A percentile compares a stretch with the other conserved stretches of the same genome.
These are phyloP conservation scores for Sonneratia caseolaris DNA, from an alignment of 345 rosid species.

Conservation along the genomic window DNA sequence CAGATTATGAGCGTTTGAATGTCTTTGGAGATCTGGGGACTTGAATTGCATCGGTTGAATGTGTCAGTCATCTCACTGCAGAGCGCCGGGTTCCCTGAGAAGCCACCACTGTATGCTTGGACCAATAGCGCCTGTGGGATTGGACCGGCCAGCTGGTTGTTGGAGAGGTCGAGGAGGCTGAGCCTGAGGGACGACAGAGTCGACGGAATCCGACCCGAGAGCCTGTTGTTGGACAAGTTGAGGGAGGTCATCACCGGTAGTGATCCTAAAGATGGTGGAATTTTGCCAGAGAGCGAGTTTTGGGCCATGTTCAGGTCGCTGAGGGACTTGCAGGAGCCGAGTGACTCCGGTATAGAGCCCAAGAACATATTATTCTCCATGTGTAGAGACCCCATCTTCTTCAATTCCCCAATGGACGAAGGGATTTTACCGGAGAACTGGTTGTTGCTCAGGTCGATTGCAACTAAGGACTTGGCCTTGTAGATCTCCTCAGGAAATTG, in stretches of 20 bases:
- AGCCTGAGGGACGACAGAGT: slow-evolving; percentile 56
- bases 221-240: slow-evolving; percentile 55
- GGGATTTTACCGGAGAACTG: slow-evolving; percentile 59
- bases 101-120: slow-evolving; percentile 61
- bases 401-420: slow-evolving; percentile 36
- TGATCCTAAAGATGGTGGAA: slow-evolving; percentile 56
- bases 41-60: slow-evolving; percentile 44
- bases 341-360: slow-evolving; percentile 48
- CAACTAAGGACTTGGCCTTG: slow-evolving; percentile 24
- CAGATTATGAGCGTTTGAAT: slow-evolving; percentile 37
- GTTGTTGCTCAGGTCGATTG: slow-evolving; percentile 46
- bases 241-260: slow-evolving; percentile 60
- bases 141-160: slow-evolving; percentile 49
- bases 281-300: slow-evolving; percentile 54
- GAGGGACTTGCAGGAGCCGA: slow-evolving; percentile 51
- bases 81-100: slow-evolving; percentile 57
- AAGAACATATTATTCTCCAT: slow-evolving; percentile 33
- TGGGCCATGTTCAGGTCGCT: slow-evolving; percentile 54
- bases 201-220: slow-evolving; percentile 57
- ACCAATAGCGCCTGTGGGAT: slow-evolving; percentile 57
- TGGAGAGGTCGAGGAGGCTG: slow-evolving; percentile 71
- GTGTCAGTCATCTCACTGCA: slow-evolving; percentile 38
- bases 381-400: slow-evolving; percentile 42
- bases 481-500: slow-evolving; percentile 65
- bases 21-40: slow-evolving; percentile 25